A percentile compares a stretch with the other conserved stretches of the same genome.
These are phyloP conservation scores for Hypoxylon cercidicola DNA, from an alignment of 495 filamentous ascomycete species.

Conservation along the genomic window DNA sequence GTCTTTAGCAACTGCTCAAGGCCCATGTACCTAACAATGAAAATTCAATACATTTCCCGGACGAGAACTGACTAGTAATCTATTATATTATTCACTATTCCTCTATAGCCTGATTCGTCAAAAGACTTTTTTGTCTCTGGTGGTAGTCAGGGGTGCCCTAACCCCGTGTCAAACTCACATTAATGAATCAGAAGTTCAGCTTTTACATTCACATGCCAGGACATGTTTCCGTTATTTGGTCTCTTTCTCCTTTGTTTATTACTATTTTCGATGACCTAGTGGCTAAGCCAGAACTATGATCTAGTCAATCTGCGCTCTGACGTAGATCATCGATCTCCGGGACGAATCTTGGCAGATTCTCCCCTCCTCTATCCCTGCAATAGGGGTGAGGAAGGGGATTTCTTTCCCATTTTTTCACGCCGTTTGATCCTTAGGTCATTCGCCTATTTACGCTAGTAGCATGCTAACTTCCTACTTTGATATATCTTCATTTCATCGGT, in stretches of 20 bases:
- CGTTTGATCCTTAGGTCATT: slow-evolving; percentile 23
- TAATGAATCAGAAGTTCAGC: not conserved
- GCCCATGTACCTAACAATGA: not conserved
- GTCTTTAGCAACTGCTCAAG: not conserved
- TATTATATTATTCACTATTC: too few species aligned
- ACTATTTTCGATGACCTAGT: not conserved
- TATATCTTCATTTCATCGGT: slow-evolving; percentile 37
- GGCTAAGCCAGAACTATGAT: not conserved
- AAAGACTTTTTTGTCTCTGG: not conserved
- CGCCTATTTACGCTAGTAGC: slow-evolving; percentile 26
- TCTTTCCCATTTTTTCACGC: slow-evolving; percentile 24
- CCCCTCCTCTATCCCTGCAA: slow-evolving; percentile 24
- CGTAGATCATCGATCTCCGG: slow-evolving; percentile 38
- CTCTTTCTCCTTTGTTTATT: not conserved
- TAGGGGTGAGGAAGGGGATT: slow-evolving; percentile 11
- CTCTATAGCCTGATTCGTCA: not conserved
- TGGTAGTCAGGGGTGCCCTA: not conserved
- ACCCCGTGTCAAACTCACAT: not conserved
- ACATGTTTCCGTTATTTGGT: slow-evolving; percentile 13
- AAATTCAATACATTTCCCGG: not conserved
- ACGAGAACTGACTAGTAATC: not conserved
- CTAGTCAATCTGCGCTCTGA: slow-evolving; percentile 27
- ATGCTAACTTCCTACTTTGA: slow-evolving; percentile 20
- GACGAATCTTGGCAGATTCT: slow-evolving; percentile 32
- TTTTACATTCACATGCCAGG: slow-evolving; percentile 19